phyloP scores from a whole-genome alignment of 169 alveolate species.

The Eimeria brunetti region DNA sequence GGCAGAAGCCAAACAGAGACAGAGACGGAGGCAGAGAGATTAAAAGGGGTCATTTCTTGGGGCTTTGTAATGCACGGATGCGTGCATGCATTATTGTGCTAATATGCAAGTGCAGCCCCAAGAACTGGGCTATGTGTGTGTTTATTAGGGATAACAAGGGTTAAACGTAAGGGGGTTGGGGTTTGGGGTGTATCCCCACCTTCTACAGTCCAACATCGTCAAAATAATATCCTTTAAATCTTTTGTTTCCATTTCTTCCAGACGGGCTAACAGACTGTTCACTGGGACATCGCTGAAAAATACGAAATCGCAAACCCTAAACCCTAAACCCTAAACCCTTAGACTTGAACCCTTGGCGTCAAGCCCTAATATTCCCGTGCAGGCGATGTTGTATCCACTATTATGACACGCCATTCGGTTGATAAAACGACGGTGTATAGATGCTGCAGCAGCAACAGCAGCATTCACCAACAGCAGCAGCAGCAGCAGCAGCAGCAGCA shows the following conservation, averaged over 20 bases:
- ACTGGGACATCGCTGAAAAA: background rate
- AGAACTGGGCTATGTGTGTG: background rate
- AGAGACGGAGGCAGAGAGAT: background rate
- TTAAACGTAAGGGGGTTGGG: background rate
- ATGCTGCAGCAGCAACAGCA: background rate
- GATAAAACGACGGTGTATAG: background rate
- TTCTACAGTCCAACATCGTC: constrained; percentile 8
- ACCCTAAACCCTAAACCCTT: constrained; percentile 3
- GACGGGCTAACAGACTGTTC: background rate
- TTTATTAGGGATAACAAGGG: background rate
- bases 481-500: background rate
- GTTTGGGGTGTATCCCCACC: background rate
- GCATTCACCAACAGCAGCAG: background rate
- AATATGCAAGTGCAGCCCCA: background rate
- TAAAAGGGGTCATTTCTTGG: background rate
- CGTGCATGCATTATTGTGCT: background rate
- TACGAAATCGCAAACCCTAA: background rate
- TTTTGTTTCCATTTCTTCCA: background rate
- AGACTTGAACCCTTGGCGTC: background rate
- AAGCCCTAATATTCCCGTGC: background rate
- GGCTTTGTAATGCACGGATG: background rate
- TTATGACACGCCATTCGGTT: background rate
- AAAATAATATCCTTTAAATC: background rate
- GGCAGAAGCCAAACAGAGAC: background rate
- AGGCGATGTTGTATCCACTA: background rate